Conservation (phyloP, 495 filamentous ascomycete genomes). For the Penicillium samsonianum region DNA sequence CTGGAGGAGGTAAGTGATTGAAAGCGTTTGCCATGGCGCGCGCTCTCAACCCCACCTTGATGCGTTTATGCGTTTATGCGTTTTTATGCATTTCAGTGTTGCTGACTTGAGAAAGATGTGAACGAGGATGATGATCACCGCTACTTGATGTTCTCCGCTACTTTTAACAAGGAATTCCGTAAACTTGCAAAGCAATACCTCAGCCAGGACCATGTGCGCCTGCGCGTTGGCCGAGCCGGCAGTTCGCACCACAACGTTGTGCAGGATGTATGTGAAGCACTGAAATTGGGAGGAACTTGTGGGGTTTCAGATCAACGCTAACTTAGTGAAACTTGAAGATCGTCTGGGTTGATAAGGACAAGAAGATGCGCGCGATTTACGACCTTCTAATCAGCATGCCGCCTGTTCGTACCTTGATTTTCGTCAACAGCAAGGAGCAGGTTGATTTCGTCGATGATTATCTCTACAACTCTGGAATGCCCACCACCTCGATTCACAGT, state of each 20-base stretch:
- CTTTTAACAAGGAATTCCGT: constrained; percentile 77
- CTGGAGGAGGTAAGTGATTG: constrained; percentile 66
- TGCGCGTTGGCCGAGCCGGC: constrained; percentile 84
- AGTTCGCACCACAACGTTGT: constrained; percentile 75
- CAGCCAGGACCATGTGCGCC: constrained; percentile 66
- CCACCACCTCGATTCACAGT: constrained; percentile 81
- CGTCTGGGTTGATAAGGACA: constrained; percentile 57
- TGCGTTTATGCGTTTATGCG: no score
- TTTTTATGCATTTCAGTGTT: neutral
- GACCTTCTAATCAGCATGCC: constrained; percentile 69
- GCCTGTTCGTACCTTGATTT: constrained; percentile 83
- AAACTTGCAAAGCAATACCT: constrained; percentile 75
- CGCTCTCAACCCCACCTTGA: neutral
- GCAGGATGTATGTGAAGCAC: constrained; percentile 54
- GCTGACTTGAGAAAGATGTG: constrained; percentile 44
- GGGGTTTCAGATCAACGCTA: neutral
- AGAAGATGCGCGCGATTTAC: constrained; percentile 69
- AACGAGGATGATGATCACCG: constrained; percentile 81
- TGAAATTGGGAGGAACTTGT: neutral
- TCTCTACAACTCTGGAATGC: constrained; percentile 74
- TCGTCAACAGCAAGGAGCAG: constrained; percentile 75
- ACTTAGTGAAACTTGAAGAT: constrained; percentile 39
- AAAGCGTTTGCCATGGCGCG: neutral
- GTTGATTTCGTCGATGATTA: constrained; percentile 86
- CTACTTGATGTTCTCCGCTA: constrained; percentile 94